Conservation (phyloP, 305 asterid species). For the Rubia occidens region DNA sequence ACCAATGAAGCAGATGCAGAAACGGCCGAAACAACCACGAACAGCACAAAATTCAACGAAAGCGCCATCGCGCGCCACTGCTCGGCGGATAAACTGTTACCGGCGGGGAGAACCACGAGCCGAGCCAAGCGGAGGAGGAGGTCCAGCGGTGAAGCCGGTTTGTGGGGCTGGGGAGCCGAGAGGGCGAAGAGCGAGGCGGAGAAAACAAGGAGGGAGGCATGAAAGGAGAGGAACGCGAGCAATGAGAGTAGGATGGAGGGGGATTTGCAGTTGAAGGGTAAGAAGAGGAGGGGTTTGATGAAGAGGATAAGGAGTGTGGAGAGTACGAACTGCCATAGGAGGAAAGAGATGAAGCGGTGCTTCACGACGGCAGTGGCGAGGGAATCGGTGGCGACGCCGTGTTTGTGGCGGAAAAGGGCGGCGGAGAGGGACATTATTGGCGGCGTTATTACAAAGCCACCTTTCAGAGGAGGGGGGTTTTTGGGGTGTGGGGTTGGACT, state of each 20-base stretch:
- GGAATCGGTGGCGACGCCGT: slow-evolving; percentile 33
- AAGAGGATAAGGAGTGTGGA: slow-evolving; percentile 48
- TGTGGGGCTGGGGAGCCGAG: slow-evolving; percentile 52
- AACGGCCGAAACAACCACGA: slow-evolving; percentile 42
- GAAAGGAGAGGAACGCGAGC: slow-evolving; percentile 47
- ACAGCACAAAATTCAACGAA: slow-evolving; percentile 51
- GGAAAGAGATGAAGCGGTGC: slow-evolving; percentile 66
- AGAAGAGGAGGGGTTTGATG: slow-evolving; percentile 43
- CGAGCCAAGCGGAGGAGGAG: slow-evolving; percentile 39
- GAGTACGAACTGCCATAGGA: slow-evolving; percentile 71
- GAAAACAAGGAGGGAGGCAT: slow-evolving; percentile 43
- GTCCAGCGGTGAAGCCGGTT: slow-evolving; percentile 47
- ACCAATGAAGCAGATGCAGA: slow-evolving; percentile 36
- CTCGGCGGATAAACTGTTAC: slow-evolving; percentile 27
- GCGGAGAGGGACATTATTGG: slow-evolving; percentile 20
- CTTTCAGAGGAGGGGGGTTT: slow-evolving; percentile 2
- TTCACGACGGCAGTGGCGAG: slow-evolving; percentile 39
- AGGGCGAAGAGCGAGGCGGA: slow-evolving; percentile 52
- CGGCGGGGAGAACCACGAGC: slow-evolving; percentile 39
- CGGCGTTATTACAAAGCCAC: slow-evolving; percentile 1
- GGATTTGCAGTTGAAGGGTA: slow-evolving; percentile 29
- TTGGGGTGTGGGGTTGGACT: not conserved
- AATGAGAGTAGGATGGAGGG: slow-evolving; percentile 33
- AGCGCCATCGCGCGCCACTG: slow-evolving; percentile 39
- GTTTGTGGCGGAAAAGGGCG: slow-evolving; percentile 45